Evolutionary conservation across 139 green algal genomes (phyloP), one percentile per base, ranked within the genome.

Genomic region (Picochlorum sp.): DNA sequence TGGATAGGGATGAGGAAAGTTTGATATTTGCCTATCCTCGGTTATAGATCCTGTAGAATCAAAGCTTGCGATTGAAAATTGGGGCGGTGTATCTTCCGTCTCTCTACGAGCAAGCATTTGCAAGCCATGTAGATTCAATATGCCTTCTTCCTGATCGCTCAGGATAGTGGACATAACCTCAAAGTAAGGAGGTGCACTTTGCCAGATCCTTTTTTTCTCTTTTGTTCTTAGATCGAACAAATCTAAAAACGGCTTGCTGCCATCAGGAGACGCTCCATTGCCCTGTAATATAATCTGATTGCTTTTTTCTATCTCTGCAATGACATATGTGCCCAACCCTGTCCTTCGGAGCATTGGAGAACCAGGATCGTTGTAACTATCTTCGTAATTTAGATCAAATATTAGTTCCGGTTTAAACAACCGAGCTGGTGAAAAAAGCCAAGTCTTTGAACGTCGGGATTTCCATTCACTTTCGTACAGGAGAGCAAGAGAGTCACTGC

Each of bases 1-100:
- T 33, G 90, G 91, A 78, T 98, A 89, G 10, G 92, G 92, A 79
- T 99, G 92, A 33, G 93, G 93, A 71, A 91, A 96, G 59, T 89
- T 43, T 9, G 86, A 91, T 28, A 99, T 76, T 56, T 77, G 74
- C 1, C 62, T 68, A 69, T 88, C 74, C 0, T 25, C 65, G 18
- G 22, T 30, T n/a, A 47, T 8, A 16, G 36, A 28, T 14, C 24
- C 36, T 22, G 18, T n/a, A 33, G 18, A 14, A 32, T 26, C 45
- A 43, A 72, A 39, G 29, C 22, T 32, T 43, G 40, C 69, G 25
- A 86, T 68, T 61, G 66, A 82, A 10, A 77, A 78, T 72, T 93
- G 85, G 14, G 74, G 63, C 2, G 70, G 72, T 20, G 87, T 77
- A 16, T 61, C 55, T 9, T 65, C 57, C 2, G 64, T 78, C 59